A percentile compares a stretch with the other conserved stretches of the same genome.
phyloP scores from a whole-genome alignment of 208 protist species.

The Porcisia deanei region DNA sequence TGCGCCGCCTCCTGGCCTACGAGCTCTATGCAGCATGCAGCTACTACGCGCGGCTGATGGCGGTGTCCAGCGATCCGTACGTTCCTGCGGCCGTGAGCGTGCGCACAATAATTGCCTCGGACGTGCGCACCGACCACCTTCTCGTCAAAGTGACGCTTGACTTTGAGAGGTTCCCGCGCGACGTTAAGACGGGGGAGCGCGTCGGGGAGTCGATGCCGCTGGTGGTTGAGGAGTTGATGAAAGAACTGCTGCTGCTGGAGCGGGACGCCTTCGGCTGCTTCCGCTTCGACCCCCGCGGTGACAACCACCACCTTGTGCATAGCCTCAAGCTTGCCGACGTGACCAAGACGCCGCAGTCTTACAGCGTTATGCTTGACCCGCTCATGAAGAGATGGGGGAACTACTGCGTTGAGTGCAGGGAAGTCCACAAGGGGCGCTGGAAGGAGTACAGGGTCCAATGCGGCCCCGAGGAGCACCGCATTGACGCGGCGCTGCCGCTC shows the following conservation, averaged over 20 bases:
- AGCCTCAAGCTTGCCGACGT: conserved; percentile 65
- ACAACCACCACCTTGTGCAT: conserved; percentile 75
- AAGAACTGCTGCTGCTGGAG: conserved; percentile 79
- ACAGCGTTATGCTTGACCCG: conserved; percentile 51
- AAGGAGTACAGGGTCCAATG: conserved; percentile 61
- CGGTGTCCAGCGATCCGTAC: conserved; percentile 51
- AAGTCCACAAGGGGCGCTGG: conserved; percentile 69
- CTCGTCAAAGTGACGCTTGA: conserved; percentile 45
- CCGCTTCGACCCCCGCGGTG: conserved; percentile 79
- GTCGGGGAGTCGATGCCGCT: conserved; percentile 25
- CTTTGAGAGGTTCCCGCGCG: conserved; percentile 52
- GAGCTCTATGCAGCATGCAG: conserved; percentile 71
- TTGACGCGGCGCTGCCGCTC: conserved; percentile 47
- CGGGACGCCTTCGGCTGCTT: conserved; percentile 78
- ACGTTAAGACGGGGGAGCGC: conserved; percentile 52
- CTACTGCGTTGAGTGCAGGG: conserved; percentile 44
- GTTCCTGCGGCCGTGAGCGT: conserved; percentile 46
- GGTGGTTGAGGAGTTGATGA: conserved; percentile 56
- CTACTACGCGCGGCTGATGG: conserved; percentile 68
- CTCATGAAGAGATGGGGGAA: conserved; percentile 58
- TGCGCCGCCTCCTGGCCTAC: conserved; percentile 65
- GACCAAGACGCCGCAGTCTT: conserved; percentile 55
- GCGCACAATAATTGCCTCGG: conserved; percentile 69
- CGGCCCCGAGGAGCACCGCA: conserved; percentile 63
- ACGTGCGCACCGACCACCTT: conserved; percentile 66